Conservation (phyloP, 2,329 filamentous ascomycete genomes). For the Paraconiothyrium brasiliense region DNA sequence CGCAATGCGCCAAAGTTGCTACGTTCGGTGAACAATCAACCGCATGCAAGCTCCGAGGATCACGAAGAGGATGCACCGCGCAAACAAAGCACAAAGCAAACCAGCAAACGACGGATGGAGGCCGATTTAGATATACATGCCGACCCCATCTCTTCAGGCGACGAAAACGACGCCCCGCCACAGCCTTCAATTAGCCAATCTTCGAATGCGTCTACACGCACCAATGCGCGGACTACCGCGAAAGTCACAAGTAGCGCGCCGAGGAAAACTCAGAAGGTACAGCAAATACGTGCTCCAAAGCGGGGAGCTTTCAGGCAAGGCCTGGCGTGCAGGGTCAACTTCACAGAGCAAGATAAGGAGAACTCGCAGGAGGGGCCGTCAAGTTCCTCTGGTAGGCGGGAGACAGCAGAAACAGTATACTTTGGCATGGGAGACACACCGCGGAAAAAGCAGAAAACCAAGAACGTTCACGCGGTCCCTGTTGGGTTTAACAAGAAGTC, state of each 20-base stretch:
- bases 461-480: constrained; percentile 19
- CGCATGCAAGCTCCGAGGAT: constrained; percentile 49
- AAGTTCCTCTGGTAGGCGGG: constrained; percentile 18
- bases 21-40: constrained; percentile 39
- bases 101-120: neutral
- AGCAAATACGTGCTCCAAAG: constrained; percentile 19
- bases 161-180: constrained; percentile 25
- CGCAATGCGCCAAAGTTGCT: constrained; percentile 36
- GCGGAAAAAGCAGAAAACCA: constrained; percentile 18
- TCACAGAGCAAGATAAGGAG: constrained; percentile 29
- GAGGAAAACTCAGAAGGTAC: neutral
- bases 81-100: neutral
- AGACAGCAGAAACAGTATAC: constrained; percentile 1
- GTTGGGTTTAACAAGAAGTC: neutral
- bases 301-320: constrained; percentile 21
- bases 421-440: constrained; percentile 24
- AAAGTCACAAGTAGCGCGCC: neutral
- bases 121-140: constrained; percentile 30
- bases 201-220: neutral
- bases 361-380: constrained; percentile 17
- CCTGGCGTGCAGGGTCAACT: constrained; percentile 20
- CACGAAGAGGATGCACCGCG: constrained; percentile 41
- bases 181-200: constrained; percentile 19
- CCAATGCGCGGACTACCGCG: neutral
- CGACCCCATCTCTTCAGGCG: constrained; percentile 36